A percentile compares a stretch with the other conserved stretches of the same genome.
These are phyloP conservation scores for Dictyostelium discoideum DNA, from an alignment of 78 protist species.

Conservation along the genomic window dicty_2.7 NC_007090.3:3567001-3567500, in stretches of 20 bases:
- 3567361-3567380: slow-evolving; percentile 21
- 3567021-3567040: neutral
- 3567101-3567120: neutral
- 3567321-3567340: neutral
- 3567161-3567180: too few species aligned
- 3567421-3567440: slow-evolving; percentile 20
- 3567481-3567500: neutral
- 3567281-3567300: neutral
- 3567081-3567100: neutral
- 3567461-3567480: neutral
- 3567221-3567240: neutral
- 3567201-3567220: neutral
- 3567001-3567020: slow-evolving; percentile 65
- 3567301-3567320: neutral
- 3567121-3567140: neutral
- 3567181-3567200: neutral
- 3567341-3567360: neutral
- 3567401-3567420: slow-evolving; percentile 45
- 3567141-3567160: neutral
- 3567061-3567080: neutral
- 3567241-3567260: neutral
- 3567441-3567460: neutral
- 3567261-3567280: neutral
- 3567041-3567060: neutral
- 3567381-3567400: slow-evolving; percentile 1